Percentiles rank a stretch among this genome's conserved stretches.
Conservation (phyloP, 2,329 filamentous ascomycete genomes). For the Iodosphaeria phyllophila region DNA sequence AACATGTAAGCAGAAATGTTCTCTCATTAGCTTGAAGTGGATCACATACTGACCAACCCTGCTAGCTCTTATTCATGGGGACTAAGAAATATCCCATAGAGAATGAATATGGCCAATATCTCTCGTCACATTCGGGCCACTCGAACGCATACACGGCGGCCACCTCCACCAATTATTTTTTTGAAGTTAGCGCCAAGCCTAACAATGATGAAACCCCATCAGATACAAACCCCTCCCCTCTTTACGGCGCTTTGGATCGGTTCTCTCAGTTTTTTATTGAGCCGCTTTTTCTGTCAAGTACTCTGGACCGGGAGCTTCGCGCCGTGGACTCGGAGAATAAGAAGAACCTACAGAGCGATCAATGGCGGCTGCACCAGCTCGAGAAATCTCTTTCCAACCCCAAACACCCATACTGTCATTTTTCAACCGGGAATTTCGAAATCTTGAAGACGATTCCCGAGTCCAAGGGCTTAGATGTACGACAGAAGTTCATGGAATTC, state of each 20-base stretch:
- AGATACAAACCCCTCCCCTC: conserved; percentile 34
- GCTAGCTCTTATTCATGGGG: conserved; percentile 80
- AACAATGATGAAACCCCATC: conserved; percentile 38
- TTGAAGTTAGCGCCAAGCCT: conserved; percentile 75
- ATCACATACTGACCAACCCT: not conserved
- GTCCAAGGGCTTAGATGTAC: conserved; percentile 61
- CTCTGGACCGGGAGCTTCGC: conserved; percentile 68
- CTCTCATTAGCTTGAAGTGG: not conserved
- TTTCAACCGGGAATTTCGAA: conserved; percentile 77
- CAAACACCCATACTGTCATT: conserved; percentile 75
- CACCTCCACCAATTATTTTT: conserved; percentile 95
- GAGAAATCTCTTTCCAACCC: conserved; percentile 79
- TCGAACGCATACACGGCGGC: conserved; percentile 91
- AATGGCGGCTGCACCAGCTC: conserved; percentile 73
- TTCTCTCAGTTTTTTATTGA: conserved; percentile 90
- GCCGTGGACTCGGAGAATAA: conserved; percentile 95
- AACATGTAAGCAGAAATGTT: conserved; percentile 49
- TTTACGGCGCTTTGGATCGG: conserved; percentile 71
- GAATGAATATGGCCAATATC: conserved; percentile 89
- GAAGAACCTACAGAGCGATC: conserved; percentile 86
- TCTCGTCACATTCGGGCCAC: conserved; percentile 73
- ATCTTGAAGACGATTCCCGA: conserved; percentile 72
- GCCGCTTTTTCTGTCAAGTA: conserved; percentile 69
- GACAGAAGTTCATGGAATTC: conserved; percentile 84
- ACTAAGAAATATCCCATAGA: conserved; percentile 94